Base-by-base conservation (phyloP, 495 filamentous ascomycete genomes). In the Aspergillus leporis region DNA sequence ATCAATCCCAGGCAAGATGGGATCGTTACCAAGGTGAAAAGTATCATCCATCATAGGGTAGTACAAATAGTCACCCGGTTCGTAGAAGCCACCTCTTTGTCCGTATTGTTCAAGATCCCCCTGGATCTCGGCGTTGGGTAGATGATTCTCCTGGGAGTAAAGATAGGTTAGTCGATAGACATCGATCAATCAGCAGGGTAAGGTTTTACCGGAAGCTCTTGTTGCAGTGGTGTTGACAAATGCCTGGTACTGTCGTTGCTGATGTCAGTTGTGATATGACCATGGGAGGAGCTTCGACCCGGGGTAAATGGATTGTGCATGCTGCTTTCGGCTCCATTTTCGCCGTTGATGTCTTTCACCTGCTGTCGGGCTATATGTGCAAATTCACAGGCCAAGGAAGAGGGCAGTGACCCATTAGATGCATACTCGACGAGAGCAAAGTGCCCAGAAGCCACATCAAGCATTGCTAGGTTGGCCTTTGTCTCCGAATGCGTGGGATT, bases 401-500 rank as follows among this genome's bases (percentile, higher is more conserved):
- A 59, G 1, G 66, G 72, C 4, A 74, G 48, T n/a, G 65, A 63
- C 6, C 69, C 67, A n/a, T 60, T 62, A 4, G 64, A 66, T 23
- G 66, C 68, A 49, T 68, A 65, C 31, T 73, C 70, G 10, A 70
- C 54, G n/a, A 68, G 55, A 41, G 65, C 68, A 30, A 75, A 75
- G 51, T 73, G 67, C 0, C 70, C 71, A 3, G 62, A 71, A 7
- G 46, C 64, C 22, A 73, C 65, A 31, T 71, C 72, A 3, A 76
- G 56, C 19, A 74, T 61, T 21, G 61, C 54, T 3, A 76, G 51
- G 46, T 76, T 76, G 4, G 61, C 62, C 36, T 49, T 61, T 2
- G 72, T 75, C 38, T 73, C 72, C n/a, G 69, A 55, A 52, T 75
- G 70, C 23, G 43, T 48, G 18, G 74, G 74, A 41, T 76, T 74